A percentile compares a stretch with the other conserved stretches of the same genome.
These are phyloP conservation scores for Eucalyptus cloeziana DNA, from an alignment of 345 rosid species.

Conservation along the genomic window DNA sequence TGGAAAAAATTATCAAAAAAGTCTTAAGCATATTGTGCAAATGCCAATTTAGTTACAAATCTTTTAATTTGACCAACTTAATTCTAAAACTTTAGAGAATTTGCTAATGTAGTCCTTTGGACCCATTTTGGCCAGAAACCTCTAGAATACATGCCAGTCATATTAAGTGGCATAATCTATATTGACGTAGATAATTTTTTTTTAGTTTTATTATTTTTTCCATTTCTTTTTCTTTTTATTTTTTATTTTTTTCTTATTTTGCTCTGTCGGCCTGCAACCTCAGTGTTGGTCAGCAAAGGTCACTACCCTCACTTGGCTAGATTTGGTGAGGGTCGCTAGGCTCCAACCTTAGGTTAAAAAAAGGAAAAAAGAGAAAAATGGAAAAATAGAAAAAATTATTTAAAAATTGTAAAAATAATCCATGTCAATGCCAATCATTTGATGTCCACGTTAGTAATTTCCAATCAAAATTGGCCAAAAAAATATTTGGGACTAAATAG, in stretches of 20 bases:
- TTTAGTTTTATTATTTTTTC: not conserved
- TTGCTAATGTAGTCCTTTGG: not conserved
- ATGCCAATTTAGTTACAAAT: not conserved
- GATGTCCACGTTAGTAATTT: fast-evolving
- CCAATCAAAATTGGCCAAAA: fast-evolving
- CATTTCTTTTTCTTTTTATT: not conserved
- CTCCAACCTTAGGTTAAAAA: too few species aligned
- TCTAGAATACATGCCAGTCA: not conserved
- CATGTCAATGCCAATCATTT: fast-evolving
- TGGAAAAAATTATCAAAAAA: not conserved
- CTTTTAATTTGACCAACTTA: fast-evolving
- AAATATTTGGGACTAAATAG: fast-evolving
- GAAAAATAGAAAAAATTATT: too few species aligned
- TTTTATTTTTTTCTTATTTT: not conserved
- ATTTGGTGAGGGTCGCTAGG: not conserved
- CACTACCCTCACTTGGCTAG: fast-evolving
- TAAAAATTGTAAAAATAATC: too few species aligned
- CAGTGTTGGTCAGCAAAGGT: fast-evolving
- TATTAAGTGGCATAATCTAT: not conserved
- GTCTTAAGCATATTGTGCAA: fast-evolving
- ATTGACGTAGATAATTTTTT: fast-evolving
- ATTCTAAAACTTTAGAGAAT: not conserved
- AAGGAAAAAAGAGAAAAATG: fast-evolving
- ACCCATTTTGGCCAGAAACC: not conserved
- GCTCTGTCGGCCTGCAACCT: fast-evolving